These are phyloP conservation scores for Talaromyces islandicus DNA, from an alignment of 2,329 filamentous ascomycete species.

Conservation along the genomic window DNA sequence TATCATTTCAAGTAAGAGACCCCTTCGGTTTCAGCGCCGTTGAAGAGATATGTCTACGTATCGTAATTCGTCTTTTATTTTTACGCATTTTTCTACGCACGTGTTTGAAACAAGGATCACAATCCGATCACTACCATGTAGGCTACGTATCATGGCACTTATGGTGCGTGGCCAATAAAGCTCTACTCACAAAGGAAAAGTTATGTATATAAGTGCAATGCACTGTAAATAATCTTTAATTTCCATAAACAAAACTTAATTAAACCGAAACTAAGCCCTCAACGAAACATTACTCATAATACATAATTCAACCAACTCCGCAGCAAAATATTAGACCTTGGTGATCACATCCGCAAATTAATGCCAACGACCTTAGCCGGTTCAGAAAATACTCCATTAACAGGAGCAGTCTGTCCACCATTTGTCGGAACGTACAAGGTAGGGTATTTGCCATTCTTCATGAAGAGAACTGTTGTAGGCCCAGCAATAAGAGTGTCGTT, in stretches of 20 bases:
- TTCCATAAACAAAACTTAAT: not conserved
- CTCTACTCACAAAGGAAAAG: not conserved
- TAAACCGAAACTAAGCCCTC: not conserved
- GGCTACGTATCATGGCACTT: not conserved
- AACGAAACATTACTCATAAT: not conserved
- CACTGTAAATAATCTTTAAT: not conserved
- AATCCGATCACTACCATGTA: not conserved
- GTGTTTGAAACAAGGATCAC: not conserved
- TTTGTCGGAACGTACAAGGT: conserved; percentile 14
- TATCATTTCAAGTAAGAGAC: not conserved
- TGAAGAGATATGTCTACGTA: not conserved
- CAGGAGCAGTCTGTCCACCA: conserved; percentile 10
- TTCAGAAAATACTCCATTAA: conserved; percentile 9
- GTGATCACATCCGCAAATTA: not conserved
- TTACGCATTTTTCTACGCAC: not conserved
- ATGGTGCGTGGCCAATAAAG: not conserved
- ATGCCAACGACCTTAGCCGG: conserved; percentile 10
- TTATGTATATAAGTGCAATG: not conserved
- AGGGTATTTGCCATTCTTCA: conserved; percentile 6
- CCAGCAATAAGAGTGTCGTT: conserved; percentile 13
- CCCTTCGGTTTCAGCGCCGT: not conserved
- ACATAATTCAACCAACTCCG: not conserved
- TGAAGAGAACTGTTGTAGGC: conserved; percentile 14
- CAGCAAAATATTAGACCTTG: not conserved
- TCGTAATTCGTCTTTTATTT: not conserved